A percentile compares a stretch with the other conserved stretches of the same genome.
These are phyloP conservation scores for Ilex aquifolium DNA, from an alignment of 257 asterid species.

Conservation along the genomic window DNA sequence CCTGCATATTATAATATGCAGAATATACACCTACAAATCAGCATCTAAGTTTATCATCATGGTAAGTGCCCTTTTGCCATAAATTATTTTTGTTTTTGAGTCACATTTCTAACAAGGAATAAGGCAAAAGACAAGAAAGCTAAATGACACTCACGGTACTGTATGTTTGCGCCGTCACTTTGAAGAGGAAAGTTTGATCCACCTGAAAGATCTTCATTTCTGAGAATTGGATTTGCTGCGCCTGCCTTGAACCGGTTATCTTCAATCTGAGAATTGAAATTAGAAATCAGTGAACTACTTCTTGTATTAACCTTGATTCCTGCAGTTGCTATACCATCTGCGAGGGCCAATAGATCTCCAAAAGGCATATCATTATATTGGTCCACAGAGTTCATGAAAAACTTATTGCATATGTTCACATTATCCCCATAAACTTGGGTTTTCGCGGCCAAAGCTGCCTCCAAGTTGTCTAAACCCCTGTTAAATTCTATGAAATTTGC, in stretches of 20 bases:
- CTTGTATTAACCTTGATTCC: slow-evolving; percentile 14
- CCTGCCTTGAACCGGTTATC: slow-evolving; percentile 11
- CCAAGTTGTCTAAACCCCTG: slow-evolving; percentile 21
- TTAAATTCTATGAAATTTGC: slow-evolving; percentile 10
- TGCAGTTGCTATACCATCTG: no score
- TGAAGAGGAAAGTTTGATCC: slow-evolving; percentile 19
- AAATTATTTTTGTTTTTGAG: not conserved
- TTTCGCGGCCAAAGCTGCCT: slow-evolving; percentile 14
- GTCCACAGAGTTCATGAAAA: slow-evolving; percentile 19
- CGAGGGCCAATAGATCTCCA: slow-evolving; percentile 34
- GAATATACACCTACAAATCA: no score
- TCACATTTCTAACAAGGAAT: not conserved
- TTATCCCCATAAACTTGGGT: slow-evolving; percentile 14
- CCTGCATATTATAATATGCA: no score
- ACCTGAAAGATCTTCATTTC: slow-evolving; percentile 9
- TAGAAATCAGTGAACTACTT: slow-evolving; percentile 12
- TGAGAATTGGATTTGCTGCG: not conserved
- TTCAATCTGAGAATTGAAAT: slow-evolving; percentile 17
- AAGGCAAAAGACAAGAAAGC: slow-evolving; percentile 1
- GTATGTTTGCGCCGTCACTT: not conserved
- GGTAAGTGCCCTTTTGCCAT: not conserved
- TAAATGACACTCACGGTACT: slow-evolving; percentile 18
- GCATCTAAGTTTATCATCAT: no score
- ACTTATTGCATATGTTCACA: slow-evolving; percentile 12
- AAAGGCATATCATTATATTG: slow-evolving; percentile 28